Conservation (phyloP, 257 asterid genomes). For the Solanum medicagineum region DNA sequence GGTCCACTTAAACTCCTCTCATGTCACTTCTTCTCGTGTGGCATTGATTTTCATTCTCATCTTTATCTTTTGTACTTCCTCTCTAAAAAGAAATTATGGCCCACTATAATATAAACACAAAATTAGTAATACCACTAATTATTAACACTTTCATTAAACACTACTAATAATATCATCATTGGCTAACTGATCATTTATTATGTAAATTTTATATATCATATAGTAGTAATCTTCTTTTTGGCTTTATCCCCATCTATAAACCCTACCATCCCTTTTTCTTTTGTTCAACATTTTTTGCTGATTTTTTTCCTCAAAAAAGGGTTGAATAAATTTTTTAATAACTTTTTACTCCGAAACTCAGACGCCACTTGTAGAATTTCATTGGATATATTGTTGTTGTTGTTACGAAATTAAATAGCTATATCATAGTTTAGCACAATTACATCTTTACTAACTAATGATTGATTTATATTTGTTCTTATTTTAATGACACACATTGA, state of each 20-base stretch:
- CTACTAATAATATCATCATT: constrained; percentile 11
- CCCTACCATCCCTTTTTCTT: neutral
- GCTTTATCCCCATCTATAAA: neutral
- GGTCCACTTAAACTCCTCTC: constrained; percentile 7
- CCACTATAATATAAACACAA: neutral
- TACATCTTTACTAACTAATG: neutral
- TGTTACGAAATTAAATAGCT: neutral
- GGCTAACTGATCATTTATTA: neutral
- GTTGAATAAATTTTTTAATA: neutral
- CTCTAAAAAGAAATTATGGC: neutral
- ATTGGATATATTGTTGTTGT: no score
- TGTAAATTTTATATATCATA: neutral
- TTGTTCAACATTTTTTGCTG: constrained; percentile 11
- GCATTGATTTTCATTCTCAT: constrained; percentile 26
- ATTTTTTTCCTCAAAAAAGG: constrained; percentile 8
- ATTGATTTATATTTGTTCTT: neutral
- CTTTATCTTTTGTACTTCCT: constrained; percentile 13
- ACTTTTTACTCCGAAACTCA: fast-evolving
- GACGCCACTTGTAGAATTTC: no score
- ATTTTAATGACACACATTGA: neutral
- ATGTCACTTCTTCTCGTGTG: constrained; percentile 11
- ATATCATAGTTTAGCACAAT: neutral
- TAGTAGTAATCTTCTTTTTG: neutral
- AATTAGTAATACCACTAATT: neutral
- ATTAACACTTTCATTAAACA: constrained; percentile 11